Percentiles rank a stretch among this genome's conserved stretches.
phyloP scores from a whole-genome alignment of 805 yeast species.

The Sugiyamaella qingdaonensis region DNA sequence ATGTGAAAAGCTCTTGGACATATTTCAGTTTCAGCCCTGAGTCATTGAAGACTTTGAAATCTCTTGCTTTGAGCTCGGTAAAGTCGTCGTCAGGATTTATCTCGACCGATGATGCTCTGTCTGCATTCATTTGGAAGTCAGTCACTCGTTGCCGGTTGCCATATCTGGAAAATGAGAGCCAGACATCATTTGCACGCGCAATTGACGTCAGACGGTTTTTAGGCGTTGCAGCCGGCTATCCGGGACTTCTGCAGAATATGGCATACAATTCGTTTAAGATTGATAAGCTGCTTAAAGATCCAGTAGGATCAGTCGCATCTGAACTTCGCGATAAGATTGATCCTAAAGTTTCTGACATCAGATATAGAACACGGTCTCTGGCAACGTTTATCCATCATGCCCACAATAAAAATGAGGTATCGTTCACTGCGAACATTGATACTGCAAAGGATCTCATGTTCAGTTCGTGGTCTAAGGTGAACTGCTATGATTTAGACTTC shows the following conservation, averaged over 20 bases:
- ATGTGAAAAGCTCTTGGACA: conserved; percentile 4
- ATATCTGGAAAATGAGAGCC: background rate
- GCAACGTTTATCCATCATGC: background rate
- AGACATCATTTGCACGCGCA: conserved; percentile 11
- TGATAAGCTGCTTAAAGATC: conserved; percentile 1
- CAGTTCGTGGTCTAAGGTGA: conserved; percentile 19
- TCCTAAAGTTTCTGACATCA: background rate
- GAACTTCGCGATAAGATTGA: conserved; percentile 10
- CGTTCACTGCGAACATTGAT: conserved; percentile 7
- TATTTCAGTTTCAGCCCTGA: conserved; percentile 1
- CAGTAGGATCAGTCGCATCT: conserved; percentile 13
- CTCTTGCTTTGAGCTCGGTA: background rate
- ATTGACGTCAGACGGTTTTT: conserved; percentile 5
- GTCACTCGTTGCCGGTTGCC: background rate
- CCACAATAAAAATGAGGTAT: background rate
- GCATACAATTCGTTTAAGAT: background rate
- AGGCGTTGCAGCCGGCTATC: conserved; percentile 8
- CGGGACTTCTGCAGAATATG: conserved; percentile 15
- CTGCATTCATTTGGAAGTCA: conserved; percentile 13
- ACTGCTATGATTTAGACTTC: conserved; percentile 14
- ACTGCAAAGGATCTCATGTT: conserved; percentile 8
- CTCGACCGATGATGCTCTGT: conserved; percentile 13
- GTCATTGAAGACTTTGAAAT: conserved; percentile 1
- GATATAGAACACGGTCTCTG: conserved; percentile 1
- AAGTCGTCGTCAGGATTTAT: background rate